A percentile compares a stretch with the other conserved stretches of the same genome.
Evolutionary conservation across 306 rosid species (phyloP).

Genomic region (Chamaecrista fasciculata): DNA sequence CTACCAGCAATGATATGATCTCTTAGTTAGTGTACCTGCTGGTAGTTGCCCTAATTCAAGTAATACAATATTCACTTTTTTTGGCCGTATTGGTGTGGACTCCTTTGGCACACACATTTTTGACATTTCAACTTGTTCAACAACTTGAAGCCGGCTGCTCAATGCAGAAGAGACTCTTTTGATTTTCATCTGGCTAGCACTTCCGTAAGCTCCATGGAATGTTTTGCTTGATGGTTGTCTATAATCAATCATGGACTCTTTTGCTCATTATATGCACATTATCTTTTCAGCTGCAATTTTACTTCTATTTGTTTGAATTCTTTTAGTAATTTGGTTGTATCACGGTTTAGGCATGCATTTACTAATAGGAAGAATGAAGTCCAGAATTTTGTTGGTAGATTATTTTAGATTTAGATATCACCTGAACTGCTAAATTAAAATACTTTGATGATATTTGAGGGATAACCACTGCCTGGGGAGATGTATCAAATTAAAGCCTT

Average conservation of each 20-base stretch:
- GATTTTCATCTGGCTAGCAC: too few species aligned
- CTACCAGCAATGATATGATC: neutral
- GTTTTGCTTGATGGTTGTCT: neutral
- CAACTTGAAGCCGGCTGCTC: neutral
- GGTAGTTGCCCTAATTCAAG: neutral
- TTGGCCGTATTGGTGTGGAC: neutral
- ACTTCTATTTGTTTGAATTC: neutral
- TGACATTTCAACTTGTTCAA: conserved; percentile 1
- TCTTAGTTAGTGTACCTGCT: neutral
- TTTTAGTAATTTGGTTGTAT: neutral
- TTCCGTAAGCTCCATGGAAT: neutral
- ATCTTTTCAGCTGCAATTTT: neutral
- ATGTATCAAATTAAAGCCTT: neutral
- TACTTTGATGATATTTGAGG: neutral
- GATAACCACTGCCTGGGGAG: neutral
- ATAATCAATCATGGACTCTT: neutral
- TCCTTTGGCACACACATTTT: neutral
- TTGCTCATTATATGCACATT: neutral
- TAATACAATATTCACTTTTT: neutral
- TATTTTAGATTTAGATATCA: neutral
- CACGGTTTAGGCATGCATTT: neutral
- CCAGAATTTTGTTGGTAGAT: neutral
- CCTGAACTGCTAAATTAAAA: too few species aligned
- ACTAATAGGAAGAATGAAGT: neutral
- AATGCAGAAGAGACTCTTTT: neutral